These are phyloP conservation scores for Leishmania guyanensis DNA, from an alignment of 208 protist species.

Conservation along the genomic window DNA sequence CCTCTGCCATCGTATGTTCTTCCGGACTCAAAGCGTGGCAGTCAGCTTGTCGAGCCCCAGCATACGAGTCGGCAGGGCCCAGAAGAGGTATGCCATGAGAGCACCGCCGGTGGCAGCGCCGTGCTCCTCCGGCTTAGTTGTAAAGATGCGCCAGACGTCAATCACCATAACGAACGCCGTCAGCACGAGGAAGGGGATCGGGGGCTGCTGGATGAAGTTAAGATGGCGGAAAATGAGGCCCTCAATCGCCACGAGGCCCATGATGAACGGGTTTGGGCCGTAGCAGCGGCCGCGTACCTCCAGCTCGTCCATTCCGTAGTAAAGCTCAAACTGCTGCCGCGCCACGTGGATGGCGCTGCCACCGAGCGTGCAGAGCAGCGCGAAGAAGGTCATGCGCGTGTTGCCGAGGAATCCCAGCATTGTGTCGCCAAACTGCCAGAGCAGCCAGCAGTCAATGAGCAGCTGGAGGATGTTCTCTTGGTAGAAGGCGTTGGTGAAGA, in stretches of 20 bases:
- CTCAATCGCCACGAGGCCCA: slow-evolving; percentile 84
- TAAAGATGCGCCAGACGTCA: slow-evolving; percentile 90
- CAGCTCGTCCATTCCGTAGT: slow-evolving; percentile 85
- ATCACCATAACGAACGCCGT: slow-evolving; percentile 90
- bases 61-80: slow-evolving; percentile 83
- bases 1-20: not conserved
- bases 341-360: slow-evolving; percentile 80
- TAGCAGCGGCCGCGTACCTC: slow-evolving; percentile 88
- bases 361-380: slow-evolving; percentile 66
- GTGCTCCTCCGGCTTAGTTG: slow-evolving; percentile 82
- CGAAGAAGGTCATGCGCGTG: slow-evolving; percentile 79
- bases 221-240: slow-evolving; percentile 90
- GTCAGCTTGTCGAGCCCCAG: slow-evolving; percentile 88
- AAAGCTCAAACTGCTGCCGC: slow-evolving; percentile 79
- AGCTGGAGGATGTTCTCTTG: slow-evolving; percentile 91
- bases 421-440: slow-evolving; percentile 84
- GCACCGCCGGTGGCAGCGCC: slow-evolving; percentile 83
- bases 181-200: slow-evolving; percentile 87
- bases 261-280: slow-evolving; percentile 87
- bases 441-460: slow-evolving; percentile 85
- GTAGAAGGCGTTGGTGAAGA: slow-evolving; percentile 88
- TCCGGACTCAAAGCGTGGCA: slow-evolving; percentile 51
- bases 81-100: slow-evolving; percentile 88
- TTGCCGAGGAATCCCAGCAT: slow-evolving; percentile 89
- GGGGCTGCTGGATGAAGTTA: slow-evolving; percentile 91